Base-by-base conservation (phyloP, 208 protist species). In the Kentomonas sorsogonicus region DNA sequence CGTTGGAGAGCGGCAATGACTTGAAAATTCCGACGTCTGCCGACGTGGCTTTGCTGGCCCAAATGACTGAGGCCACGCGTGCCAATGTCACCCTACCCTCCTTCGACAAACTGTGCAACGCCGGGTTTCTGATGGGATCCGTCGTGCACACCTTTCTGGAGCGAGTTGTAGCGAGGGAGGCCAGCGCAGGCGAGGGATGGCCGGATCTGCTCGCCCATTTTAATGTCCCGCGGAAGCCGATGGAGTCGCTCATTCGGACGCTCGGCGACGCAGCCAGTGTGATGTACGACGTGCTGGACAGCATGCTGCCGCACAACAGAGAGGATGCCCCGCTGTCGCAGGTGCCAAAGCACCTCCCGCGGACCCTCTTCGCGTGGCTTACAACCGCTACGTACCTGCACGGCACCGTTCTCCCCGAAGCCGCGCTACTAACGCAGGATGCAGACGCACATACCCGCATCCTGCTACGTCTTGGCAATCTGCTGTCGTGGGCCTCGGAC, bases 401-500 rank as follows among this genome's bases (percentile, higher is more conserved):
- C 33, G 58, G 57, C 16, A 30, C 53, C 15, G 78, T 73, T 30
- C 51, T 89, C 13, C 76, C 83, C 0, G 86, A 93, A n/a, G n/a
- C n/a, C n/a, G n/a, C n/a, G n/a, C 53, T 89, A 82, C 60, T 80
- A 77, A 23, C 54, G 13, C 77, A 89, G 43, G 58, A 75, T 44
- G 66, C 68, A 5, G 16, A 16, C 0, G 25, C 41, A 4, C 86
- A 93, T 57, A 68, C 60, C 3, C 34, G 53, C 13, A 45, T 54
- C n/a, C 67, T 93, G 1, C 39, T 89, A n/a, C 72, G 66, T 3
- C 53, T 70, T 11, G 18, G 85, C 3, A 72, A 85, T 16, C 26
- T 93, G 18, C 67, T 93, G 2, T 56, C 59, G 3, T 79, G 68
- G 71, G 56, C 57, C 3, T 31, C 56, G 6, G 6, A 27, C 3